A percentile compares a stretch with the other conserved stretches of the same genome.
These are phyloP conservation scores for Trichoderma arundinaceum DNA, from an alignment of 2,329 filamentous ascomycete species.

Conservation along the genomic window DNA sequence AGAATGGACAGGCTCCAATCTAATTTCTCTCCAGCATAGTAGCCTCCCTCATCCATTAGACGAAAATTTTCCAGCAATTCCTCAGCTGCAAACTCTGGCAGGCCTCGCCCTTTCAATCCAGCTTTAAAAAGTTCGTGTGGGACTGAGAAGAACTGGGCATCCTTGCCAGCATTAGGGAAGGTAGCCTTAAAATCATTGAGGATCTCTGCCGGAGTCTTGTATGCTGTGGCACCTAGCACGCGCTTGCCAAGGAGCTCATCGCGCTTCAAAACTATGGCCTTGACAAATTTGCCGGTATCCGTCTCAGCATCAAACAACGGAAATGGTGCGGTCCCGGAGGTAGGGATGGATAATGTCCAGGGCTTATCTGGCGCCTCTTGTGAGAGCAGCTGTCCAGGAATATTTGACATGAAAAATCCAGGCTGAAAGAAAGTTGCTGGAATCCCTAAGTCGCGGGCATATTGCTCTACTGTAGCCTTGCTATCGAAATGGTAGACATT, in stretches of 20 bases:
- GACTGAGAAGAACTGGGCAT: conserved; percentile 8
- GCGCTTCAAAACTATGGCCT: conserved; percentile 8
- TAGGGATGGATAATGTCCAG: background rate
- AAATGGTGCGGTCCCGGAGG: background rate
- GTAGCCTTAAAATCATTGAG: background rate
- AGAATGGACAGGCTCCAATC: no score
- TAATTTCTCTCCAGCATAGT: no score
- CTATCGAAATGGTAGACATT: conserved; percentile 16
- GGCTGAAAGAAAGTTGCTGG: conserved; percentile 5
- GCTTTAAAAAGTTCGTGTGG: conserved; percentile 6
- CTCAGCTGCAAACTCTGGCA: conserved; percentile 5
- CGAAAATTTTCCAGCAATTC: background rate
- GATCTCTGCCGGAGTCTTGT: background rate
- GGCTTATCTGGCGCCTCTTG: conserved; percentile 10
- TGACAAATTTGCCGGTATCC: background rate
- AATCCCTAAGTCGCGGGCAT: conserved; percentile 2
- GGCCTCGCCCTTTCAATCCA: background rate
- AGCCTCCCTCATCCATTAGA: no score
- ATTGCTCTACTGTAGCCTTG: conserved; percentile 12
- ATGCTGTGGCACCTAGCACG: conserved; percentile 4
- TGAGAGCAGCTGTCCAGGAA: conserved; percentile 8
- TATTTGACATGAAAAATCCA: conserved; percentile 9
- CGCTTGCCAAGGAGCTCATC: conserved; percentile 4
- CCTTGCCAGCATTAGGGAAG: conserved; percentile 7
- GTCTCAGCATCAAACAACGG: conserved; percentile 10